These are phyloP conservation scores for Gyrodon lividus DNA, from an alignment of 768 basidiomycete genomes.

Conservation along the genomic window DNA sequence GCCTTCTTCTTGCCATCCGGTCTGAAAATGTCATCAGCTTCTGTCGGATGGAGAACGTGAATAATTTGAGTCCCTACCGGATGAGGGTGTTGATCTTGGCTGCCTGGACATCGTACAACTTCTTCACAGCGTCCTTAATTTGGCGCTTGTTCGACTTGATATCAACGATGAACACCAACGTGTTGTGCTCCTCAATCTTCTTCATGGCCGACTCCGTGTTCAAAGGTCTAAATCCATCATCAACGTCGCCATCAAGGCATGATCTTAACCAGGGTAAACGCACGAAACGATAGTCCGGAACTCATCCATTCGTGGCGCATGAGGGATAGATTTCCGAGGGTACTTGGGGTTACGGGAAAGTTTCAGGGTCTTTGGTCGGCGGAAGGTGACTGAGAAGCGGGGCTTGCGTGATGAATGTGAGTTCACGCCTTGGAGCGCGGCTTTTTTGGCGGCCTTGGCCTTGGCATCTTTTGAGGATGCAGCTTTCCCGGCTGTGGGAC, in stretches of 20 bases:
- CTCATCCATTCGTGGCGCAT: constrained; percentile 94
- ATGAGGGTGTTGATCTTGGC: constrained; percentile 98
- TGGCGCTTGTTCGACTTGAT: constrained; percentile 96
- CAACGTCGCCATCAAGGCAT: background rate
- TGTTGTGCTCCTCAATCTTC: constrained; percentile 99
- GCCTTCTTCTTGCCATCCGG: constrained; percentile 99
- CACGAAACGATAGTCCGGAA: constrained; percentile 91
- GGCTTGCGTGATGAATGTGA: constrained; percentile 77
- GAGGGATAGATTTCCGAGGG: constrained; percentile 92
- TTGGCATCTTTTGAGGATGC: constrained; percentile 48
- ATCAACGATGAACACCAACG: constrained; percentile 97
- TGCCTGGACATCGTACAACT: constrained; percentile 95
- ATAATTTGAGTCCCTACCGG: constrained; percentile 54
- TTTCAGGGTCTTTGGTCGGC: constrained; percentile 91
- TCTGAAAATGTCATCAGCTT: constrained; percentile 38
- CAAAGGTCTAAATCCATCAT: constrained; percentile 53
- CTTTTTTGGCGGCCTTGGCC: constrained; percentile 96
- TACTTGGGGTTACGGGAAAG: constrained; percentile 86
- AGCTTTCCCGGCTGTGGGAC: constrained; percentile 29
- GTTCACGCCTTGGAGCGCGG: constrained; percentile 85
- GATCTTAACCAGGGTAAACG: constrained; percentile 31
- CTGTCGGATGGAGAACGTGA: background rate
- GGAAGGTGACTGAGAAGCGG: constrained; percentile 87
- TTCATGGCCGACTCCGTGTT: constrained; percentile 99
- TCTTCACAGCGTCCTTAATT: constrained; percentile 99